These are phyloP conservation scores for Madurella fahalii DNA, from an alignment of 2,329 filamentous ascomycete species.

Conservation along the genomic window DNA sequence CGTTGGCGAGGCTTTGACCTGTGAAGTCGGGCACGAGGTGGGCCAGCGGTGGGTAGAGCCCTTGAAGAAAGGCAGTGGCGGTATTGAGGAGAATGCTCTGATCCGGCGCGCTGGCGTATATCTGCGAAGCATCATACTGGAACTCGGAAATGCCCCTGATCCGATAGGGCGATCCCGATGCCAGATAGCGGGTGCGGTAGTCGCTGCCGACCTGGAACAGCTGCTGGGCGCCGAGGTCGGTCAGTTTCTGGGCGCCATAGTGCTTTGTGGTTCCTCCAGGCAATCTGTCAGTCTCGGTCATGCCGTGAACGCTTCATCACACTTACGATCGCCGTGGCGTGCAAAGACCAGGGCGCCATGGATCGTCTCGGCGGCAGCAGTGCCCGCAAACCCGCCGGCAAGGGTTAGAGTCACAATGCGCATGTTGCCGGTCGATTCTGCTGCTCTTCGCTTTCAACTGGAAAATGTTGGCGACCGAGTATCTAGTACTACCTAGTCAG, in stretches of 20 bases:
- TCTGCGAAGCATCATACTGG: slow-evolving; percentile 63
- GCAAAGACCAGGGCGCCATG: slow-evolving; percentile 84
- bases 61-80: slow-evolving; percentile 76
- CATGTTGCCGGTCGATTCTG: slow-evolving; percentile 7
- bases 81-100: slow-evolving; percentile 79
- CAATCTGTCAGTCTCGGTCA: not conserved
- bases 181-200: slow-evolving; percentile 74
- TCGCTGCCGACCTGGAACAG: slow-evolving; percentile 68
- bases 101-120: slow-evolving; percentile 66
- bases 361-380: slow-evolving; percentile 56
- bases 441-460: not conserved
- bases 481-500: too few species aligned
- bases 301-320: too few species aligned
- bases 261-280: slow-evolving; percentile 57
- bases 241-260: slow-evolving; percentile 66
- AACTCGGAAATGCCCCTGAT: slow-evolving; percentile 65
- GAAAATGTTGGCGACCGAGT: too few species aligned
- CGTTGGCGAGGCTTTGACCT: slow-evolving; percentile 64
- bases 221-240: slow-evolving; percentile 73
- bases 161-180: slow-evolving; percentile 50
- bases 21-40: slow-evolving; percentile 34
- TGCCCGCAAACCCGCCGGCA: slow-evolving; percentile 34
- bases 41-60: slow-evolving; percentile 76
- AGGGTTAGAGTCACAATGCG: slow-evolving; percentile 31
- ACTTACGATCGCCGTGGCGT: slow-evolving; percentile 78